Percentiles rank a stretch among this genome's conserved stretches.
Conservation (phyloP, 2,329 filamentous ascomycete species). For the Aspergillus terreus region DNA sequence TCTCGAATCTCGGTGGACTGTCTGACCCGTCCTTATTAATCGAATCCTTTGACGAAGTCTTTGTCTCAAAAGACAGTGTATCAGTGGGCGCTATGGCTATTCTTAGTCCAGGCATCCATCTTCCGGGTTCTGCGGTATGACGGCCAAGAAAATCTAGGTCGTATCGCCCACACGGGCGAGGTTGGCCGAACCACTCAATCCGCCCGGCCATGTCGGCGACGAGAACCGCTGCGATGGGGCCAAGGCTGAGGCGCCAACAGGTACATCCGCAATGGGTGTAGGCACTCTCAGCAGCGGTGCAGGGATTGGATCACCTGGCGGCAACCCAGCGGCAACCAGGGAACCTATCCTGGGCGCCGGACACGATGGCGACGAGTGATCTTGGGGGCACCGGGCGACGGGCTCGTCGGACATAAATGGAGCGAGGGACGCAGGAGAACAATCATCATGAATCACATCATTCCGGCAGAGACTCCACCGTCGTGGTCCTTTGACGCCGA, state of each 20-base stretch:
- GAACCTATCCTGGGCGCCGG: not conserved
- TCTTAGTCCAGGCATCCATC: not conserved
- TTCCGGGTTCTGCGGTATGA: not conserved
- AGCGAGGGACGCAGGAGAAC: not conserved
- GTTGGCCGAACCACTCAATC: not conserved
- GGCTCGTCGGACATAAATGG: not conserved
- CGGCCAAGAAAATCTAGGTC: not conserved
- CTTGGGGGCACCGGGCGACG: not conserved
- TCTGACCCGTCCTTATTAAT: not conserved
- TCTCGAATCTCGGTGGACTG: not conserved
- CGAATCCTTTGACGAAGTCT: not conserved
- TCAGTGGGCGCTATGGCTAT: too few species aligned
- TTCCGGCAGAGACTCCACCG: not conserved
- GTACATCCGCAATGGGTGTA: not conserved
- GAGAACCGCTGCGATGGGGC: not conserved
- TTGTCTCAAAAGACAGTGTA: not conserved
- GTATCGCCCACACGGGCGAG: not conserved
- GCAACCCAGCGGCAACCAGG: not conserved
- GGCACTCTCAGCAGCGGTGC: not conserved
- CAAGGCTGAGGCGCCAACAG: not conserved
- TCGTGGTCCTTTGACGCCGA: conserved; percentile 8
- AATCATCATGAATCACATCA: not conserved
- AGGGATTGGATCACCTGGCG: not conserved
- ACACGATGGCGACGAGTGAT: too few species aligned
- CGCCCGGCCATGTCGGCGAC: not conserved